Base-by-base conservation (phyloP, 2,329 filamentous ascomycete genomes). In the Exophiala sideris region DNA sequence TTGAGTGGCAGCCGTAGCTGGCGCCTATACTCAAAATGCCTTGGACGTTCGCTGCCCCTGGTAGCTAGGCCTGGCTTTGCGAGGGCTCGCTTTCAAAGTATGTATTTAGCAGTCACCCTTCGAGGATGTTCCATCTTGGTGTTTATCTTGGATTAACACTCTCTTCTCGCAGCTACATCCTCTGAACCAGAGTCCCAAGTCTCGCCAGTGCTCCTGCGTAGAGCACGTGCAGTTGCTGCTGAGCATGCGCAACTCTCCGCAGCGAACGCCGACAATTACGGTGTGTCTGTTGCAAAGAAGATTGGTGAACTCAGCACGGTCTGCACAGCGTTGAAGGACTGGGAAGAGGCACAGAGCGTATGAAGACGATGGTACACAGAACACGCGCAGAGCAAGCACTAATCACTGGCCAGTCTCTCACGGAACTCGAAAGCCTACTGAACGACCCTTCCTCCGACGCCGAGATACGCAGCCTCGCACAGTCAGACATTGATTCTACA, bases 401-500 rank as follows among this genome's bases (percentile, higher is more conserved):
- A 56, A 60, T 52, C 24, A 50, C 36, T 45, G 48, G 16, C 21
- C 65, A 82, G 74, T 77, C 81, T 45, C 73, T 84, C 50, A 56
- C 68, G 45, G 94, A 97, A 71, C 81, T 99, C 48, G 83, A 85
- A 9, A 78, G 85, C 7, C 79, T 99, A 49, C 85, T 95, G 9
- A 74, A 79, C n/a, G 90, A 95, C 60, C 73, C 78, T 1, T 69
- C 73, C 16, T 79, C 81, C 58, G 83, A 87, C 62, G 62, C 76
- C 1, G 83, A 86, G 63, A 71, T 87, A 54, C 78, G 76, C 50
- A 72, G 77, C 29, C 74, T 87, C 41, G 84, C 84, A 5, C 69
- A 77, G 38, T 80, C 85, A 50, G 94, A 99, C 68, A 78, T 97
- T 7, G 74, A 76, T n/a, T 70, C 79, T 2, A 90, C 89, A 9